Percentiles rank a stretch among this genome's conserved stretches.
Evolutionary conservation across 2,329 filamentous ascomycete species (phyloP).

Genomic region (Scytalidium lignicola): DNA sequence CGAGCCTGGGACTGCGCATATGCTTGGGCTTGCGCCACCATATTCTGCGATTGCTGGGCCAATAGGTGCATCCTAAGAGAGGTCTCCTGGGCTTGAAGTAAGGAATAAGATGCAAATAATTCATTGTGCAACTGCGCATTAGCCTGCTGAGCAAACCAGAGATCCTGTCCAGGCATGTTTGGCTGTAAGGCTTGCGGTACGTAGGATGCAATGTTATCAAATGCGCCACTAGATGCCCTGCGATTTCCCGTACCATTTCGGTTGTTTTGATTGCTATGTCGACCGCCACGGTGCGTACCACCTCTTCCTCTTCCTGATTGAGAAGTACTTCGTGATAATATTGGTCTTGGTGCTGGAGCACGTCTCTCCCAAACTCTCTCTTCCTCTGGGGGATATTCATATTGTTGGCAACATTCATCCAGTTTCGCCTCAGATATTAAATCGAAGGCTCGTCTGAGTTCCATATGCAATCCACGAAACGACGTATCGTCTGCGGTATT

Average conservation of each 20-base stretch:
- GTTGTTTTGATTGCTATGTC: constrained; percentile 19
- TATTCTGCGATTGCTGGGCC: constrained; percentile 34
- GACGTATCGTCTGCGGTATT: constrained; percentile 96
- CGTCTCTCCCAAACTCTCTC: constrained; percentile 51
- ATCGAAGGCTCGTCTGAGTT: constrained; percentile 84
- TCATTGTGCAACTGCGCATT: constrained; percentile 31
- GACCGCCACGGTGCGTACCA: constrained; percentile 18
- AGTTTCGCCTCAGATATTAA: constrained; percentile 74
- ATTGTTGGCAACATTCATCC: constrained; percentile 80
- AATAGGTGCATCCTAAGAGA: constrained; percentile 40
- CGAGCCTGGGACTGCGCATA: constrained; percentile 35
- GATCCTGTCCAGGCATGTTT: constrained; percentile 23
- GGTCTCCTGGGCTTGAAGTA: constrained; percentile 39
- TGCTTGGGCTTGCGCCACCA: constrained; percentile 30
- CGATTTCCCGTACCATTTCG: constrained; percentile 24
- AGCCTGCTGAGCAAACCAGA: constrained; percentile 28
- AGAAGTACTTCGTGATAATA: constrained; percentile 51
- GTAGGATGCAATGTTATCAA: constrained; percentile 22
- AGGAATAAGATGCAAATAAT: constrained; percentile 29
- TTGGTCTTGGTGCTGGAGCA: constrained; percentile 47
- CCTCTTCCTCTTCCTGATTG: constrained; percentile 39
- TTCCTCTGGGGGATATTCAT: constrained; percentile 81
- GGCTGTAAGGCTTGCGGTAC: constrained; percentile 12
- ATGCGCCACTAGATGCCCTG: constrained; percentile 26
- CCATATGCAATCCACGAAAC: constrained; percentile 84